Evolutionary conservation across 257 asterid species (phyloP).

Genomic region (Lycium barbarum): DNA sequence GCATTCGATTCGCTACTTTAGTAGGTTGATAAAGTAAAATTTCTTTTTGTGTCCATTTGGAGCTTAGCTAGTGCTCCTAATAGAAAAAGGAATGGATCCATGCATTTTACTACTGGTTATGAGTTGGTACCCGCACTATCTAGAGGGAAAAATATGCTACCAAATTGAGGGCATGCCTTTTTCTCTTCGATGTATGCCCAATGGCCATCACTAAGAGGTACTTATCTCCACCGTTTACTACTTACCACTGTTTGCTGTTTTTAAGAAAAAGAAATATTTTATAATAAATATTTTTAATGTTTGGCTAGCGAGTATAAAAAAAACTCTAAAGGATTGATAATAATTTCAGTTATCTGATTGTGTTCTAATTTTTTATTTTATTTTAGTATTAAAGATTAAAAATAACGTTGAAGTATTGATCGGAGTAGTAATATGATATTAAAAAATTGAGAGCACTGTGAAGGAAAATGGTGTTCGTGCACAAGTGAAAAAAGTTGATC

Average conservation of each 20-base stretch:
- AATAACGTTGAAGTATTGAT: background rate
- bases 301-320: background rate
- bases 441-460: background rate
- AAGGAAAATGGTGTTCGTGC: background rate
- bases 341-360: background rate
- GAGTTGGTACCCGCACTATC: slow-evolving; percentile 24
- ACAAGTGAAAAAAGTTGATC: background rate
- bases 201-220: slow-evolving; percentile 23
- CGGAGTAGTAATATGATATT: background rate
- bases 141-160: background rate
- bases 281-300: background rate
- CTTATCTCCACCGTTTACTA: background rate
- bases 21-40: background rate
- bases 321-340: background rate
- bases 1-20: slow-evolving; percentile 31
- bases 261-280: background rate
- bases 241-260: background rate
- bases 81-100: background rate
- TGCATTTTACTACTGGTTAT: background rate
- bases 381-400: background rate
- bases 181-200: background rate
- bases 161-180: background rate
- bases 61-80: slow-evolving; percentile 31
- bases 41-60: background rate
- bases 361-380: background rate